A percentile compares a stretch with the other conserved stretches of the same genome.
Evolutionary conservation across 768 basidiomycete genomes (phyloP).

Genomic region (Rhodotorula graminis): DNA sequence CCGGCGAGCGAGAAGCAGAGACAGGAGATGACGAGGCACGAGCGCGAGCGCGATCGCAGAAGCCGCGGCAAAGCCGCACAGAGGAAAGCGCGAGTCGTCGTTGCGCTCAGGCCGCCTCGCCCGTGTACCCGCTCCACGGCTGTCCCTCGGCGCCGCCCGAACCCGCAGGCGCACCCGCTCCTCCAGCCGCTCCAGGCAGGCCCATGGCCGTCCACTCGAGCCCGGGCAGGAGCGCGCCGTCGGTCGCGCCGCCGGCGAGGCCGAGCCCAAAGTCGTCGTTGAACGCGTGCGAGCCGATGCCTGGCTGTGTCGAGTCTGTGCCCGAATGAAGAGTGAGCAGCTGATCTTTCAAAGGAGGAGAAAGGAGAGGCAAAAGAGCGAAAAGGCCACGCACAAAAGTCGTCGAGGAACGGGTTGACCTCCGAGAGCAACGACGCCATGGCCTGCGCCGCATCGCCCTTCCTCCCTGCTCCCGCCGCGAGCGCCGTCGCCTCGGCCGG

Average conservation of each 20-base stretch:
- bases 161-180: no score
- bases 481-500: background rate
- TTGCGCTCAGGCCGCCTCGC: no score
- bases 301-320: conserved; percentile 17
- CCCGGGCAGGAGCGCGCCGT: background rate
- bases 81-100: no score
- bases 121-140: no score
- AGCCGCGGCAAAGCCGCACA: no score
- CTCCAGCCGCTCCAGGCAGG: background rate
- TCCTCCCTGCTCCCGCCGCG: background rate
- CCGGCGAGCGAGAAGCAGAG: no score
- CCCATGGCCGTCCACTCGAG: background rate
- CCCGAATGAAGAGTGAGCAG: background rate
- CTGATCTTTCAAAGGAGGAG: no score
- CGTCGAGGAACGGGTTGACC: conserved; percentile 28
- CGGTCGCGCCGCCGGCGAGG: background rate
- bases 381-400: conserved; percentile 7
- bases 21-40: no score
- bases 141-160: no score
- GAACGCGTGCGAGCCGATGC: conserved; percentile 13
- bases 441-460: conserved; percentile 20
- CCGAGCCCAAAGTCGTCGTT: conserved; percentile 31
- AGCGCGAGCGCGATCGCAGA: no score
- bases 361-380: background rate
- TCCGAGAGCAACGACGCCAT: conserved; percentile 21